Evolutionary conservation across 352 stramenopile species (phyloP).

Genomic region (Bremia lactucae): DNA sequence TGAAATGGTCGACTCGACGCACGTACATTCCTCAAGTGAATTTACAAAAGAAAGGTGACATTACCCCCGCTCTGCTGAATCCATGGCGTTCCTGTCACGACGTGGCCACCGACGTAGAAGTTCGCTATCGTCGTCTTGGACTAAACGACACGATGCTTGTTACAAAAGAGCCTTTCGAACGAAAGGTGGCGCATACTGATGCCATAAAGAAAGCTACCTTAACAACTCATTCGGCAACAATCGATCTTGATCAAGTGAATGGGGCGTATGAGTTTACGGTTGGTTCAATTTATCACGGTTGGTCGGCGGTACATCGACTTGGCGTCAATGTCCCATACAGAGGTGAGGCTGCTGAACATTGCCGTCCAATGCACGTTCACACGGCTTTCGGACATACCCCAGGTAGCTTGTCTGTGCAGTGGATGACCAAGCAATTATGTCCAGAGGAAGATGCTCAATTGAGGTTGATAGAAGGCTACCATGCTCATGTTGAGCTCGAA

Average conservation of each 20-base stretch:
- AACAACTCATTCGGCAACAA: conserved; percentile 48
- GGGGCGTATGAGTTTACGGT: conserved; percentile 60
- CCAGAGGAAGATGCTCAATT: conserved; percentile 29
- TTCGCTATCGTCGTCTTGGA: conserved; percentile 35
- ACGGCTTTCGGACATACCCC: conserved; percentile 54
- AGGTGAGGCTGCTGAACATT: conserved; percentile 30
- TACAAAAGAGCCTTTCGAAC: conserved; percentile 20
- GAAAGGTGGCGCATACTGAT: conserved; percentile 35
- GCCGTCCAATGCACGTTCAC: conserved; percentile 71
- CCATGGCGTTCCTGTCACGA: conserved; percentile 62
- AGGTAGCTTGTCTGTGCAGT: conserved; percentile 58
- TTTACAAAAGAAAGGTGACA: conserved; percentile 23
- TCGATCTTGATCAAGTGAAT: conserved; percentile 21
- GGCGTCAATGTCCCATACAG: conserved; percentile 38
- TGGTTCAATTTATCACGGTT: conserved; percentile 64
- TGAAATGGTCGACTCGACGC: conserved; percentile 62
- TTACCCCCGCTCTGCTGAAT: conserved; percentile 15
- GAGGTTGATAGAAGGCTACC: conserved; percentile 47
- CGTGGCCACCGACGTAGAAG: conserved; percentile 34
- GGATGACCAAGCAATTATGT: conserved; percentile 63
- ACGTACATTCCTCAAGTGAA: conserved; percentile 59
- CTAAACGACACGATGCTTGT: conserved; percentile 16
- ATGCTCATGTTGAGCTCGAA: conserved; percentile 25
- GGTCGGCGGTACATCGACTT: conserved; percentile 50
- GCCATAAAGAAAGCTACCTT: conserved; percentile 33